A percentile compares a stretch with the other conserved stretches of the same genome.
phyloP scores from a whole-genome alignment of 257 asterid genomes.

The Mentha longifolia region DNA sequence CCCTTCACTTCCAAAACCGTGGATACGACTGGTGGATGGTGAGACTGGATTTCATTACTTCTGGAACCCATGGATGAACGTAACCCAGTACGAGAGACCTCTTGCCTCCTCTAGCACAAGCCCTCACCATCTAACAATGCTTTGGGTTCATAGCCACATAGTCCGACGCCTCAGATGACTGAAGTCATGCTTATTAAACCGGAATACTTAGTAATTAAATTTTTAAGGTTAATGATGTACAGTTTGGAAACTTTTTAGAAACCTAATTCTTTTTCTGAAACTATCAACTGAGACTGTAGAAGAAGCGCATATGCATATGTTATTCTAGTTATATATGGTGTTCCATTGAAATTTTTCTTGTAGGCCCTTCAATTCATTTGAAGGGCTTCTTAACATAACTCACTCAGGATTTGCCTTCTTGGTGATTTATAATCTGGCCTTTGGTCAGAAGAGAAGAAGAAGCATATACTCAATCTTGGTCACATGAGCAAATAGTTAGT shows the following conservation, averaged over 20 bases:
- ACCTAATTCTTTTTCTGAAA: slow-evolving; percentile 4
- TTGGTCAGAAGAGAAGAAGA: slow-evolving; percentile 58
- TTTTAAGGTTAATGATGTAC: slow-evolving; percentile 1
- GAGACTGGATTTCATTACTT: slow-evolving; percentile 77
- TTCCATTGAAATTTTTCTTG: slow-evolving; percentile 55
- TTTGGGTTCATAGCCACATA: too few relatives aligned
- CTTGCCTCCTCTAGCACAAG: slow-evolving; percentile 41
- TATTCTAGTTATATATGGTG: not conserved
- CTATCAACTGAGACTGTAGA: not conserved
- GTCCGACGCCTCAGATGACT: not conserved
- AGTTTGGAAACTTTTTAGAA: slow-evolving; percentile 21
- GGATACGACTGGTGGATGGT: slow-evolving; percentile 84
- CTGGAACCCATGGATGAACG: slow-evolving; percentile 89
- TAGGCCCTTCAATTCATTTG: slow-evolving; percentile 59
- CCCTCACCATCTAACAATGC: slow-evolving; percentile 42
- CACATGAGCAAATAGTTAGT: slow-evolving; percentile 58
- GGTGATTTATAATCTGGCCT: slow-evolving; percentile 58
- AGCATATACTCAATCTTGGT: slow-evolving; percentile 60
- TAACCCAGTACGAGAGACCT: too few relatives aligned
- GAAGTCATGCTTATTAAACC: not conserved
- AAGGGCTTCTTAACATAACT: slow-evolving; percentile 66
- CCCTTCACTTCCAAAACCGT: slow-evolving; percentile 89
- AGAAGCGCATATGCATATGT: not conserved
- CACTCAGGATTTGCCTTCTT: slow-evolving; percentile 56
- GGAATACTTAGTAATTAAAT: not conserved